Evolutionary conservation across 2,329 filamentous ascomycete genomes (phyloP), one percentile per base, ranked within the genome.

Genomic region (Fusarium brachygibbosum): DNA sequence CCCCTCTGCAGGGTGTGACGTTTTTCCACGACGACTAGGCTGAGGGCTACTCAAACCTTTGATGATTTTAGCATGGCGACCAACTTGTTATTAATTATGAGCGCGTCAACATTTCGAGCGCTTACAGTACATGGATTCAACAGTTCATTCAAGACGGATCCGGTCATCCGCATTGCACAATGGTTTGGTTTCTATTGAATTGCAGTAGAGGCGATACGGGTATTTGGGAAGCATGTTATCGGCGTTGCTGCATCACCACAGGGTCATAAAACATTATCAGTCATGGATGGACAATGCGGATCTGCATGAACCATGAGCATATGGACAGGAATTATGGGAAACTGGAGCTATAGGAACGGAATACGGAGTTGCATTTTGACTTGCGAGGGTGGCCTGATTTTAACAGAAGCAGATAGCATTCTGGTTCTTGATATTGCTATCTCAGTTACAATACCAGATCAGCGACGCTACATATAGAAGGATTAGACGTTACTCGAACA

Each of bases 1-100:
- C 86, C 11, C 84, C 86, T 16, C 77, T 86, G 19, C 82, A 82
- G 58, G 81, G 80, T 48, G 80, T 80, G 44, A 83, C 82, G 1
- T 87, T 87, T 70, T 87, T 87, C 74, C 82, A 83, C 58, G 84
- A 86, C 61, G 79, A 85, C 55, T 82, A 73, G 76, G 19, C 31
- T 48, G 31, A 16, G 37, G 38, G 19, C n/a, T 35, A 14, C 23
- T 40, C 38, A 41, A 54, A 50, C 53, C 19, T 32, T 52, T 31
- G 48, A 63, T 40, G 55, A 58, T 57, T 38, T 31, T 59, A 42
- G 56, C 66, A 25, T 38, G 45, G 54, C 44, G 64, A 54, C 46
- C 53, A 45, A 56, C 28, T 65, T 61, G 60, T 62, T 67, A 66
- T 63, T 49, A 58, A 60, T 62, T 13, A 52, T 34, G 51, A 59